Base-by-base conservation (phyloP, 805 yeast species). In the Candida oleophila region DNA sequence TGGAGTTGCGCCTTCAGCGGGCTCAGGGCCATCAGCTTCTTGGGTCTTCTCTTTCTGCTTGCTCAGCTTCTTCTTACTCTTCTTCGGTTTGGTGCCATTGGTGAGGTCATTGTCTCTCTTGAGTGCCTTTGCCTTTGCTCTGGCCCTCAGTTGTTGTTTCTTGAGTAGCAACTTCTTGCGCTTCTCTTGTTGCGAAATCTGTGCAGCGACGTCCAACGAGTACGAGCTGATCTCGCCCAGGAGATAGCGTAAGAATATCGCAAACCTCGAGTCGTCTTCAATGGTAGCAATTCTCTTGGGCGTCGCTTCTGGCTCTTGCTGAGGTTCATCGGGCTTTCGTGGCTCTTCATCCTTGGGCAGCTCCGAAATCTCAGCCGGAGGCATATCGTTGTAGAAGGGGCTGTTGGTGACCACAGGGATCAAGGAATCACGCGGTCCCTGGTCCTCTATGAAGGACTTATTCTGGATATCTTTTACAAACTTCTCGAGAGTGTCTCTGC, bases 351-450 rank as follows among this genome's bases (percentile, higher is more conserved):
- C n/a, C 42, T 21, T 37, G 22, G 12, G 37, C 19, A 9, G 8
- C 2, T 53, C 57, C 11, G 50, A 54, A 4, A 66, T 35, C 37
- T 30, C 19, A 15, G 20, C 15, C 36, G 38, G 22, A 8, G 57
- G 57, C 73, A 70, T 69, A 36, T 54, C 52, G 3, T 57, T 49
- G 45, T 54, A 69, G 2, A 73, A 43, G 9, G 25, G 25, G 1
- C 78, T 62, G 41, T 57, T 62, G 28, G 65, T 68, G 12, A 74
- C 56, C 16, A 50, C 55, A 0, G 82, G 76, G 1, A 54, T 48
- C 42, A 68, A 57, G 12, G 60, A 49, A 36, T 62, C 68, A 25
- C 30, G 30, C 4, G 54, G 56, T 2, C 65, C 55, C 3, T 48
- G 54, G 2, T 52, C 48, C 22, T 62, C 69, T 16, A 42, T 44